Conservation (phyloP, 371 early-diverging fungal genomes). For the Catenaria anguillulae region DNA sequence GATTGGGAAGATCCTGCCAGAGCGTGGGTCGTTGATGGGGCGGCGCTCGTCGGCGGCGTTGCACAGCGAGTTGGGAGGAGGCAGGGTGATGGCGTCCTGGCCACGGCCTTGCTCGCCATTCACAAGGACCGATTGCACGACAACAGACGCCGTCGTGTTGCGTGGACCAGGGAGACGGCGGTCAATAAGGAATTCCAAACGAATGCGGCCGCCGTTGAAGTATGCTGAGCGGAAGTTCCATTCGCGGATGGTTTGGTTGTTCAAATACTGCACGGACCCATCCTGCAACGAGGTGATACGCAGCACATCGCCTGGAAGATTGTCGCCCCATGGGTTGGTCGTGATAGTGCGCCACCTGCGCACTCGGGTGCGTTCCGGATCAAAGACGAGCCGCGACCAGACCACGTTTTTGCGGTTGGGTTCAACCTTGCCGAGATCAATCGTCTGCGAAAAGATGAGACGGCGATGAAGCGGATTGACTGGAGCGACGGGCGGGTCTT, state of each 20-base stretch:
- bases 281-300: background rate
- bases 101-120: too few relatives aligned
- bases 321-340: too few relatives aligned
- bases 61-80: too few relatives aligned
- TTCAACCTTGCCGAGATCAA: background rate
- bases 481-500: too few relatives aligned
- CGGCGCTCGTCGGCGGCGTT: background rate
- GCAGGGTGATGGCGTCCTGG: too few relatives aligned
- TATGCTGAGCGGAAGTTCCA: slow-evolving; percentile 6
- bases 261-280: slow-evolving; percentile 5
- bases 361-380: background rate
- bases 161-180: too few relatives aligned
- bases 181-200: background rate
- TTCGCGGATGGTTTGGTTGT: background rate
- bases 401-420: background rate
- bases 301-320: background rate
- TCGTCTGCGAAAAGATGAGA: background rate
- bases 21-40: background rate
- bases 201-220: slow-evolving; percentile 6
- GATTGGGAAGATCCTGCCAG: background rate
- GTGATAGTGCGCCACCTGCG: too few relatives aligned
- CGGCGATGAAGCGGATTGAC: too few relatives aligned
- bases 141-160: too few relatives aligned
- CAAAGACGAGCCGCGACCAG: background rate
- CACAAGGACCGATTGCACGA: too few relatives aligned